These are phyloP conservation scores for Protomyces gravidus DNA, from an alignment of 1,139 yeast species.

Conservation along the genomic window DNA sequence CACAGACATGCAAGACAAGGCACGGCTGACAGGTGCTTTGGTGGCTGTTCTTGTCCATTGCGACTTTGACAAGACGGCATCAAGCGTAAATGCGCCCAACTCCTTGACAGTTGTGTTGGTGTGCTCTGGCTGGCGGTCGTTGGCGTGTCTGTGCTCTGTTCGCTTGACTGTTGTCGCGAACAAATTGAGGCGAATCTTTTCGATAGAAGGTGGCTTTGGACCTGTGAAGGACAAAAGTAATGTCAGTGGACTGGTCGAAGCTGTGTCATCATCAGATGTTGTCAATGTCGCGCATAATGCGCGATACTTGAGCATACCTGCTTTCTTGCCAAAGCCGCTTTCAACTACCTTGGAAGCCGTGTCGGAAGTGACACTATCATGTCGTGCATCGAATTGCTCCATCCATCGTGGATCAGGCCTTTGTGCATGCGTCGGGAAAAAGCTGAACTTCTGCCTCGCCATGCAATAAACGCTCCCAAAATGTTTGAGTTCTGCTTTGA, in stretches of 20 bases:
- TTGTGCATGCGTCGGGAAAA: neutral
- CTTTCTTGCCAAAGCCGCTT: neutral
- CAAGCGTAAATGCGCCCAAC: neutral
- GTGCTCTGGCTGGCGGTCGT: neutral
- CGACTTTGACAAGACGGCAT: neutral
- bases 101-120: neutral
- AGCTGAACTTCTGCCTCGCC: neutral
- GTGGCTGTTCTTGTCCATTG: neutral
- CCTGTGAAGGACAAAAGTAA: neutral
- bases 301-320: neutral
- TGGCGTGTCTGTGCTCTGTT: neutral
- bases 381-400: neutral
- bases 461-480: neutral
- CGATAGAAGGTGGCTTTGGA: neutral
- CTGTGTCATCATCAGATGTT: neutral
- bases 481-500: constrained; percentile 10
- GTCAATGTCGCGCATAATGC: neutral
- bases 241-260: neutral
- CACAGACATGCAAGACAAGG: constrained; percentile 1
- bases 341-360: neutral
- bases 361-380: neutral
- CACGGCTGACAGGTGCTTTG: neutral
- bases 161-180: neutral
- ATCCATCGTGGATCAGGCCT: neutral
- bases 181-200: neutral